A percentile compares a stretch with the other conserved stretches of the same genome.
Conservation (phyloP, 225 moss, liverwort and hornwort genomes). For the Neckera pumila region DNA sequence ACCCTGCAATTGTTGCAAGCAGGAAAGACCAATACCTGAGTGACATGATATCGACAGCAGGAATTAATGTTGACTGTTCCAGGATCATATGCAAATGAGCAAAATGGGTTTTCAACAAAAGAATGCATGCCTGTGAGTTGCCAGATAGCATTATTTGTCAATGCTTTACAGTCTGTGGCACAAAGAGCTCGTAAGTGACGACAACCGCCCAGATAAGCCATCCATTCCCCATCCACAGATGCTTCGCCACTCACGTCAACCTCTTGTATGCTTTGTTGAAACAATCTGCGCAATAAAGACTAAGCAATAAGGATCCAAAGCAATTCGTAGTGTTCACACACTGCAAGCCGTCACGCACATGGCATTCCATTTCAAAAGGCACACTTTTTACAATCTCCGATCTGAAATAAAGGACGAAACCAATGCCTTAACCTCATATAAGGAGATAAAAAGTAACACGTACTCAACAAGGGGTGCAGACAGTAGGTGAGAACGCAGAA, state of each 20-base stretch:
- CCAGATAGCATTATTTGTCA: conserved; percentile 43
- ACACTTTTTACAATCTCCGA: background rate
- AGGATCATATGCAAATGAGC: background rate
- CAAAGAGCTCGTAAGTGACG: conserved; percentile 27
- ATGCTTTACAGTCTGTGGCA: conserved; percentile 30
- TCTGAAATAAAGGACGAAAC: background rate
- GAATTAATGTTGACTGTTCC: background rate
- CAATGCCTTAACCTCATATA: background rate
- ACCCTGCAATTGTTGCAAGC: background rate
- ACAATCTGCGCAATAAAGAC: conserved; percentile 20
- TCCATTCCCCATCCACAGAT: conserved; percentile 47
- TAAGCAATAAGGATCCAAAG: background rate
- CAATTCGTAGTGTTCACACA: background rate
- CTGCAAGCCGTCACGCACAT: background rate
- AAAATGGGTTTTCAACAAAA: background rate
- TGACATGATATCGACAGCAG: background rate
- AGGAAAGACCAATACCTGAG: background rate
- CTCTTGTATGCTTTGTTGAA: conserved; percentile 31
- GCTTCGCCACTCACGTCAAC: conserved; percentile 37
- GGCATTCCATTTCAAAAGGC: background rate
- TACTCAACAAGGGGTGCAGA: conserved; percentile 45
- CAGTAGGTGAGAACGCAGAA: conserved; percentile 29
- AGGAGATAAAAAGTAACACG: background rate
- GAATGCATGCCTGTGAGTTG: conserved; percentile 33
- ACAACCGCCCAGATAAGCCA: conserved; percentile 49